A percentile compares a stretch with the other conserved stretches of the same genome.
These are phyloP conservation scores for Acanthamoeba lenticulata DNA, from an alignment of 208 protist genomes.

Conservation along the genomic window DNA sequence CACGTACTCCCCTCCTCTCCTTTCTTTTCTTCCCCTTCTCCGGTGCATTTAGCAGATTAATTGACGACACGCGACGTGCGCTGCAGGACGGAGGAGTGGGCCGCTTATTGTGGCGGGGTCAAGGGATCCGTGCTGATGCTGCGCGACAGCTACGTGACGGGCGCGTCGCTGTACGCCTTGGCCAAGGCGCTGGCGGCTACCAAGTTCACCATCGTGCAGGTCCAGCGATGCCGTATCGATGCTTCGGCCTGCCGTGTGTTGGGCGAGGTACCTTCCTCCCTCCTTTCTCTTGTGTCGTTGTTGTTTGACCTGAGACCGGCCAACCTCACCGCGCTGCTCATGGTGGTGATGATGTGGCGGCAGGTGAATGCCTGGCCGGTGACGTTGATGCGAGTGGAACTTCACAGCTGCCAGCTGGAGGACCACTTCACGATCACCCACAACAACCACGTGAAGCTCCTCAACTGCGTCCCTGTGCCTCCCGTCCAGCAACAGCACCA, in stretches of 20 bases:
- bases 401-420: slow-evolving; percentile 2
- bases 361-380: neutral
- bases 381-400: neutral
- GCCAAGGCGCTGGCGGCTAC: neutral
- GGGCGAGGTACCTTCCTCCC: neutral
- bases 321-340: neutral
- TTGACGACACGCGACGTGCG: neutral
- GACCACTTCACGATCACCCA: neutral
- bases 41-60: too few relatives aligned
- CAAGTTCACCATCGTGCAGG: neutral
- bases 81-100: neutral
- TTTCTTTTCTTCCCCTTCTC: neutral
- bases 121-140: neutral
- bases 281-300: neutral
- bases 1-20: neutral
- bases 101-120: neutral
- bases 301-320: neutral
- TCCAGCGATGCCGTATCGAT: slow-evolving; percentile 7
- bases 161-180: slow-evolving; percentile 18
- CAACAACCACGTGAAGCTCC: neutral
- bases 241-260: neutral
- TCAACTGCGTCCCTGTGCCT: neutral
- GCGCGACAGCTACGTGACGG: slow-evolving; percentile 47
- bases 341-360: neutral
- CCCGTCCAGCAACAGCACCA: neutral